These are phyloP conservation scores for Arctium minus DNA, from an alignment of 129 eudicot genomes.

Conservation along the genomic window DNA sequence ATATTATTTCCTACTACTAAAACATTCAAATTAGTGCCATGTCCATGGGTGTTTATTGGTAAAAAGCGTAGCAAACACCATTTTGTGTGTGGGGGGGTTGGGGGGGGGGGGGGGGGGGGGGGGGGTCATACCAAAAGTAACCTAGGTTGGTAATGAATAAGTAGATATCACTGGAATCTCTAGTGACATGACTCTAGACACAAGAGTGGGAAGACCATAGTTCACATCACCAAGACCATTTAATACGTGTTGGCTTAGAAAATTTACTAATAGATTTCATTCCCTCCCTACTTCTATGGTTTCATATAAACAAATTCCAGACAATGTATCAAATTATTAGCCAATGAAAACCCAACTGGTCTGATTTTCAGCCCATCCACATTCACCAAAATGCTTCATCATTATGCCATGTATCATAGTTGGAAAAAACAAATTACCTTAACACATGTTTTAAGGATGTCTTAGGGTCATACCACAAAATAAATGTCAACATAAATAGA, in stretches of 20 bases:
- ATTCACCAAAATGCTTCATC: not conserved
- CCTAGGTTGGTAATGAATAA: not conserved
- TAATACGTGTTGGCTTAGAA: not conserved
- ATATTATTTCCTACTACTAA: not conserved
- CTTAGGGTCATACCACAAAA: not conserved
- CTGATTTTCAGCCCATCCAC: not conserved
- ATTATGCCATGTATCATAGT: not conserved
- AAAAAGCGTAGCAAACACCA: not conserved
- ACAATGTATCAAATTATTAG: not conserved
- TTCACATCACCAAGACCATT: not conserved
- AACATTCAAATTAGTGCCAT: not conserved
- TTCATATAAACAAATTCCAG: not conserved
- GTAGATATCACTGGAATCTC: not conserved
- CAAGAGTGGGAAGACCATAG: not conserved
- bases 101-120: not conserved
- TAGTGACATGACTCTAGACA: not conserved
- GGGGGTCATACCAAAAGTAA: not conserved
- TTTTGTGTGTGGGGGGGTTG: not conserved
- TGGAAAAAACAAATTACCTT: not conserved
- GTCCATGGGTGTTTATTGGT: not conserved
- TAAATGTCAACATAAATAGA: not conserved
- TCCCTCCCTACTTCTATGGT: not conserved
- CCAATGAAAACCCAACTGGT: not conserved
- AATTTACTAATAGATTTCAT: not conserved
- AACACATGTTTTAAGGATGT: not conserved